Conservation (phyloP, 768 basidiomycete species). For the Tubosaeta sp. region DNA sequence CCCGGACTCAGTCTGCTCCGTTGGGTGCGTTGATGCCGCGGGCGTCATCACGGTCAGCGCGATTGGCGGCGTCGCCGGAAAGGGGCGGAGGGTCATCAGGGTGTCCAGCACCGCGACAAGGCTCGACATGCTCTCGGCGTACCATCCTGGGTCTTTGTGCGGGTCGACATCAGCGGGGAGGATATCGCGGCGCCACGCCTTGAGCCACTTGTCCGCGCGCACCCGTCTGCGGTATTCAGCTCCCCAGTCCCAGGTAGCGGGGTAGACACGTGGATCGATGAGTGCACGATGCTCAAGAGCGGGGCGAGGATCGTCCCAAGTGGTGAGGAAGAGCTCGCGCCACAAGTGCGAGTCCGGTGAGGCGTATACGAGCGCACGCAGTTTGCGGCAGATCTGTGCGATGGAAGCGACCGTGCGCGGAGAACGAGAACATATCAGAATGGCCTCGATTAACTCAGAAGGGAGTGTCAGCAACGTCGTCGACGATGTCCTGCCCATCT, state of each 20-base stretch:
- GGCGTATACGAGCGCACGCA: slow-evolving; percentile 35
- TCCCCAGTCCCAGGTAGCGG: slow-evolving; percentile 21
- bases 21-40: slow-evolving; percentile 6
- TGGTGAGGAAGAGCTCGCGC: slow-evolving; percentile 44
- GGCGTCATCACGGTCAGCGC: slow-evolving; percentile 16
- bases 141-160: not conserved
- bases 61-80: slow-evolving; percentile 23
- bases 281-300: slow-evolving; percentile 25
- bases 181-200: slow-evolving; percentile 21
- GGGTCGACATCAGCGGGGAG: not conserved
- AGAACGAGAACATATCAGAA: slow-evolving; percentile 26
- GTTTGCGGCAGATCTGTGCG: slow-evolving; percentile 33
- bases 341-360: slow-evolving; percentile 39
- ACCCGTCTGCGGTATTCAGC: slow-evolving; percentile 23
- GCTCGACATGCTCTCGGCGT: slow-evolving; percentile 6
- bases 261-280: slow-evolving; percentile 22
- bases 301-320: slow-evolving; percentile 48
- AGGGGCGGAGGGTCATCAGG: slow-evolving; percentile 31
- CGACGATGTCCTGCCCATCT: not conserved
- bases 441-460: slow-evolving; percentile 38
- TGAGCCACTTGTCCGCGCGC: slow-evolving; percentile 20
- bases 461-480: slow-evolving; percentile 27
- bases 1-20: slow-evolving; percentile 3
- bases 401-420: slow-evolving; percentile 35
- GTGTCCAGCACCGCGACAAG: slow-evolving; percentile 33